Evolutionary conservation across 257 asterid genomes (phyloP).

Genomic region (Euphrasia confusa): DNA sequence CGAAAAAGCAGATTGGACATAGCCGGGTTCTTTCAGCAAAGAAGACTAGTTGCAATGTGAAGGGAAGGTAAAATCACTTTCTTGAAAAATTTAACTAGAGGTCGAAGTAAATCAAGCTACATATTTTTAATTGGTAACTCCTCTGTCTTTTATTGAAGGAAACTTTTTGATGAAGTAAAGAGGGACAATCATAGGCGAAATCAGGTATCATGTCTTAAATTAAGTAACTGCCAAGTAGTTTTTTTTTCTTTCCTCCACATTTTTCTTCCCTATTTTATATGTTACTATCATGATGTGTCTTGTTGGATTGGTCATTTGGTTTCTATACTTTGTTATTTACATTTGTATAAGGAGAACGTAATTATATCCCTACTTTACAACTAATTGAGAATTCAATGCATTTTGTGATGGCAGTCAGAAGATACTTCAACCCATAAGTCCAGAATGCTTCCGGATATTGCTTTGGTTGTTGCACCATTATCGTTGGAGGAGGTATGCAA

Average conservation of each 20-base stretch:
- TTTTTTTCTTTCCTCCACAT: neutral
- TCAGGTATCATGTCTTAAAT: conserved; percentile 39
- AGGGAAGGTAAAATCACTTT: conserved; percentile 59
- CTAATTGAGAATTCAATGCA: conserved; percentile 26
- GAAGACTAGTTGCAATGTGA: conserved; percentile 30
- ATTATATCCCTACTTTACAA: neutral
- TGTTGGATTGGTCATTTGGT: neutral
- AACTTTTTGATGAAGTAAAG: conserved; percentile 42
- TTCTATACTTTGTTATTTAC: neutral
- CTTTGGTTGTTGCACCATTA: conserved; percentile 35
- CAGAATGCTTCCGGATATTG: conserved; percentile 27
- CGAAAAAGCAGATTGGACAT: conserved; percentile 35
- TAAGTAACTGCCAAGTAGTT: neutral
- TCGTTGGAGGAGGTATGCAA: conserved; percentile 43
- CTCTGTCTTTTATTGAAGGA: conserved; percentile 42
- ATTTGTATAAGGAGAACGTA: neutral
- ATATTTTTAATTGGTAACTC: conserved; percentile 11
- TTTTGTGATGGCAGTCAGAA: conserved; percentile 36
- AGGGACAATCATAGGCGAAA: conserved; percentile 20
- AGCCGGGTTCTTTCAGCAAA: conserved; percentile 30
- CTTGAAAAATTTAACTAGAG: conserved; percentile 3
- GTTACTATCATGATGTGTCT: neutral
- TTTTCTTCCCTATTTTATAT: neutral
- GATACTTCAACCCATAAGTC: conserved; percentile 35
- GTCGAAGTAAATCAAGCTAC: neutral